These are phyloP conservation scores for Zygosaccharomyces pseudobailii DNA, from an alignment of 1,139 yeast genomes.

Conservation along the genomic window DNA sequence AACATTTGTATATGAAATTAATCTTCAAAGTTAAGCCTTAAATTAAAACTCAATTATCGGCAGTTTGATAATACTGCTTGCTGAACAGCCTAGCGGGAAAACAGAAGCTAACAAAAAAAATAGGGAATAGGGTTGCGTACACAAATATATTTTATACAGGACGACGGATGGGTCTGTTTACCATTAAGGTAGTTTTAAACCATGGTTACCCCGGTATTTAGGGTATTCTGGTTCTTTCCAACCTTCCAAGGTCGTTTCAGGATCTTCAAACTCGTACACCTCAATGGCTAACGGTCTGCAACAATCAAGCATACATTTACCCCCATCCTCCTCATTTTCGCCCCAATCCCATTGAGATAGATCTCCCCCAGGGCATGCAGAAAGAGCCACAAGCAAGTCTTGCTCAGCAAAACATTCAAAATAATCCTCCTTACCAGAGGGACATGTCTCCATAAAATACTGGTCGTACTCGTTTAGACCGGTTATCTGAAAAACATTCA, in stretches of 20 bases:
- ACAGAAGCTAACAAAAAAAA: too few species aligned
- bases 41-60: too few species aligned
- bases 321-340: constrained; percentile 42
- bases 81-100: too few species aligned
- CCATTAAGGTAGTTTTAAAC: constrained; percentile 33
- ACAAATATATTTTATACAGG: too few species aligned
- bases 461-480: constrained; percentile 62
- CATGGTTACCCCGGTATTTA: constrained; percentile 54
- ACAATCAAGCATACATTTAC: constrained; percentile 53
- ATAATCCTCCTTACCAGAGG: constrained; percentile 53
- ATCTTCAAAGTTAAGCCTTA: background rate
- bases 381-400: constrained; percentile 58
- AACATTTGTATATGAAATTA: background rate
- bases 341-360: constrained; percentile 71
- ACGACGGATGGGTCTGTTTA: too few species aligned
- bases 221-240: constrained; percentile 53
- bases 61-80: too few species aligned
- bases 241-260: constrained; percentile 38
- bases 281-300: constrained; percentile 63
- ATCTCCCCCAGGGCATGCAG: constrained; percentile 72
- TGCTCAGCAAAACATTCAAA: constrained; percentile 66
- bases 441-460: constrained; percentile 68
- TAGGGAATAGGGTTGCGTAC: too few species aligned
- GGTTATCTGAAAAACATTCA: constrained; percentile 66
- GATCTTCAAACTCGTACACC: constrained; percentile 49